Base-by-base conservation (phyloP, 2,329 filamentous ascomycete species). In the Phialophora expanda region DNA sequence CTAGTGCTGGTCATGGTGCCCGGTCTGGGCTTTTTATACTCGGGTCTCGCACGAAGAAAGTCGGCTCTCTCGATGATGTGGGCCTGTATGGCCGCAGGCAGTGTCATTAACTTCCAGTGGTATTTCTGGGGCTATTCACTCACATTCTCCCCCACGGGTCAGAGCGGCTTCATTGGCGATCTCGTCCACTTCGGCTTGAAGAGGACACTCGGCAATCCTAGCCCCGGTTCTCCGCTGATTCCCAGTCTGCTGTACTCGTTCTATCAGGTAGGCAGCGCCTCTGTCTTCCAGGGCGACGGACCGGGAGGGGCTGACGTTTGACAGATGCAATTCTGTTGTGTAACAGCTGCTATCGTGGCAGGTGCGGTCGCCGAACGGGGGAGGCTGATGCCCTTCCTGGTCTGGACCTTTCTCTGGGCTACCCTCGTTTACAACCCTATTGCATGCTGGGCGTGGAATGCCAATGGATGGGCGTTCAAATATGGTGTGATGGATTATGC, bases 61-160 rank as follows among this genome's bases (percentile, higher is more conserved):
- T 98, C 95, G 4, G 95, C 95, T 32, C 86, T 99, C 51, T 97
- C 93, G 70, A 90, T 98, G 84, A 95, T 99, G 75, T 98, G 93
- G 92, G 93, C 94, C 14, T 93, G 90, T 81, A 96, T 99, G 91
- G 94, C 90, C 78, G 95, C 93, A 55, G 90, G 90, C 76, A 93
- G 91, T 56, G 89, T 98, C 76, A 85, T 97, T 77, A 90, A 91
- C 64, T 97, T 99, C 83, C 95, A 99, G 82, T 99, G 95, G 95
- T 98, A 97, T 76, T 97, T 99, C 79, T 98, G 95, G 94, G 95
- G 95, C 44, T 99, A 97, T 80, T 97, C 94, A 14, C 84, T 99
- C 68, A 93, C 94, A 60, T 97, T 98, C 80, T 95, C 91, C 75
- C 84, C 86, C 51, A 88, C 87, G 14, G 91, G 89, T 4, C 92